These are phyloP conservation scores for Rubus idaeus DNA, from an alignment of 306 rosid species.

Conservation along the genomic window DNA sequence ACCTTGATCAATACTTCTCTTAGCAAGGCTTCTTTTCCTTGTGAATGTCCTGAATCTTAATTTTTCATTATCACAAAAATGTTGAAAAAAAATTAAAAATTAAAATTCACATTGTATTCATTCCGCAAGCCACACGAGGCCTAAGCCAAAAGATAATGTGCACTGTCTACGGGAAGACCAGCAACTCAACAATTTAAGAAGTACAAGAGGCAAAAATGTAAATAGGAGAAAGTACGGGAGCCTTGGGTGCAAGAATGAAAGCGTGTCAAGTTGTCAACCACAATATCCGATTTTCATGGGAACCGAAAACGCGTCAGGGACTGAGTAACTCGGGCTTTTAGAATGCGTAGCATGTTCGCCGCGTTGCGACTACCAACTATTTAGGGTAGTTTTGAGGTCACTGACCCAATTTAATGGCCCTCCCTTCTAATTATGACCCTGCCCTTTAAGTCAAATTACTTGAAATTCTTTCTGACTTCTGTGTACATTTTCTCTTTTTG, in stretches of 20 bases:
- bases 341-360: slow-evolving; percentile 11
- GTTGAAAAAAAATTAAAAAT: too few relatives aligned
- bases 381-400: background rate
- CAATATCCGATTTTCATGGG: background rate
- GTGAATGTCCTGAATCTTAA: too few relatives aligned
- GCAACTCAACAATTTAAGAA: too few relatives aligned
- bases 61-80: too few relatives aligned
- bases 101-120: too few relatives aligned
- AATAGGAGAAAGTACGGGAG: background rate
- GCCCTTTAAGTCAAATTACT: background rate
- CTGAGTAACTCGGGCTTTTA: background rate
- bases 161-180: too few relatives aligned
- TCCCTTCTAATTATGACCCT: background rate
- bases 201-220: background rate
- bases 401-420: background rate
- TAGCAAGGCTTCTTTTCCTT: too few relatives aligned
- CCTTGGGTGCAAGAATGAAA: background rate
- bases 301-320: background rate
- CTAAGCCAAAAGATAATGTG: too few relatives aligned
- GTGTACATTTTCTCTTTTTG: background rate
- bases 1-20: too few relatives aligned
- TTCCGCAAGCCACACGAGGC: too few relatives aligned
- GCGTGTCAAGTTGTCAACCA: background rate
- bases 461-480: background rate
- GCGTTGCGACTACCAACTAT: background rate